Evolutionary conservation across 2,329 filamentous ascomycete genomes (phyloP).

Genomic region (Colletotrichum tamarilloi): DNA sequence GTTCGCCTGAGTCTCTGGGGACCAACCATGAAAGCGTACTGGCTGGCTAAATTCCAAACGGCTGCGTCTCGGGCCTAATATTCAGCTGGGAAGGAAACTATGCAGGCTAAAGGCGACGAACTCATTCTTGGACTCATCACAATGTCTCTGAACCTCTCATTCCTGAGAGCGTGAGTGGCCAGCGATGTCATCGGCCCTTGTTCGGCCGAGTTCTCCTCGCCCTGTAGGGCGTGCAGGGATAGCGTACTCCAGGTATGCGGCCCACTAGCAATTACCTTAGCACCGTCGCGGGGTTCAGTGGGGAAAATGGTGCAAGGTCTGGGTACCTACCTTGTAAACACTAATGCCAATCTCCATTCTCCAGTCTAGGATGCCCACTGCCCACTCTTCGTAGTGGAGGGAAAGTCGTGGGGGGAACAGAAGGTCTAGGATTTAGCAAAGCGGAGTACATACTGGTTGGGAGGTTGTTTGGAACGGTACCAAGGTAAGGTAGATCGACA

Average conservation of each 20-base stretch:
- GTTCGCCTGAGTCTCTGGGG: not conserved
- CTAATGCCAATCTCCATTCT: not conserved
- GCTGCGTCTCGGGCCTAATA: not conserved
- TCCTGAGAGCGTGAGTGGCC: not conserved
- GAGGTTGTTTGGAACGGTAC: not conserved
- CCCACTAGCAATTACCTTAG: not conserved
- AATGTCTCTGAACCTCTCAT: no score
- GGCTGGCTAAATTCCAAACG: not conserved
- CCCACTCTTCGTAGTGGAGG: not conserved
- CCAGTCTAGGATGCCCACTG: no score
- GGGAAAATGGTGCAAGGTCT: not conserved
- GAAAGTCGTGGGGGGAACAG: not conserved
- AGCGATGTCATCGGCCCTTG: not conserved
- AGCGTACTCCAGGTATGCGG: not conserved
- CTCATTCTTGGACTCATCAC: no score
- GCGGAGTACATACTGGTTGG: not conserved
- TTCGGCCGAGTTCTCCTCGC: not conserved
- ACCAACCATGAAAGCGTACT: not conserved
- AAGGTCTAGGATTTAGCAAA: not conserved
- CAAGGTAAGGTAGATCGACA: no score
- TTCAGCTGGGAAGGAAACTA: not conserved
- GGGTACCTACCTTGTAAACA: not conserved
- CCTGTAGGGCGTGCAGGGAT: conserved; percentile 9
- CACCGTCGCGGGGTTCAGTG: not conserved
- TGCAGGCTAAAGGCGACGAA: not conserved